Base-by-base conservation (phyloP, 2,329 filamentous ascomycete species). In the Fusarium graminum region DNA sequence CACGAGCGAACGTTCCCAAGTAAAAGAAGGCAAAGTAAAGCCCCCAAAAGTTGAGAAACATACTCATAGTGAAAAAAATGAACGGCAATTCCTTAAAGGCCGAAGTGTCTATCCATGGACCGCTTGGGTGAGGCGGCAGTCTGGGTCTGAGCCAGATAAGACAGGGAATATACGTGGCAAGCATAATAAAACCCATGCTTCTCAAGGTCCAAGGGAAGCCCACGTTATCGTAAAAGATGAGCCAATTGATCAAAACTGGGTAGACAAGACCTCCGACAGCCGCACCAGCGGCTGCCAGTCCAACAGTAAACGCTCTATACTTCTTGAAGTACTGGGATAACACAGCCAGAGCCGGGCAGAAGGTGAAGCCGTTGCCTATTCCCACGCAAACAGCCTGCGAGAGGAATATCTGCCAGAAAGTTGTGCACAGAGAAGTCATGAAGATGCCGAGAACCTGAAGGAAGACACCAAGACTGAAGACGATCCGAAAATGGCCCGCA, bases 291-390 rank as follows among this genome's bases (percentile, higher is more conserved):
- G 86, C 86, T 4, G 85, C 83, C 3, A 89, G 71, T 3, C 88
- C 88, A 39, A 89, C 83, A 7, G 85, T 87, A 5, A 90, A 74
- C 1, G 82, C 83, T 56, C 85, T 80, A 53, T 80, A 82, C 39
- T 79, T 80, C 34, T 80, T 80, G 70, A 90, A 90, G 63, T 90
- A 90, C n/a, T 86, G 84, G 0, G 87, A 84, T 13, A 90, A 75
- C 10, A 90, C 80, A 11, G 87, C 85, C 22, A 90, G 79, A 5
- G 83, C 81, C 0, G 88, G 84, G 12, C 85, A 81, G 71, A 87
- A 89, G 9, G 87, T 78, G 51, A 83, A 82, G 1, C 86, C 88
- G 19, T 83, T 82, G 0, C 86, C 86, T 1, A 85, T 52, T 0
- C 83, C 83, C 7, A 81, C 70, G 41, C 83, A 80, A 3, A 84